Base-by-base conservation (phyloP, 164 flowering plant genomes). In the Dillenia suffruticosa region DNA sequence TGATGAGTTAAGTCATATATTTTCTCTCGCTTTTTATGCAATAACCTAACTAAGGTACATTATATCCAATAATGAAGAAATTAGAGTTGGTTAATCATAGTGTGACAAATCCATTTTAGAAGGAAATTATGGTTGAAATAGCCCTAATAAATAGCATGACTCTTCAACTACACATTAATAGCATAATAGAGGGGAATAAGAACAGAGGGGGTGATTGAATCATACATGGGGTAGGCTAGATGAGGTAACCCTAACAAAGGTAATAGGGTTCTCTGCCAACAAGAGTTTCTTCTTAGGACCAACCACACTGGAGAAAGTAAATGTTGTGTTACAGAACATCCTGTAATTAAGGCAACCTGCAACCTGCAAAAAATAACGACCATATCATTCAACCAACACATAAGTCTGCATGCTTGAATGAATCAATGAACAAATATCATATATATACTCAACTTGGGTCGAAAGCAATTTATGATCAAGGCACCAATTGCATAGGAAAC, bases 271-370 rank as follows among this genome's bases (percentile, higher is more conserved):
- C 56, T 79, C 84, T 1, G 70, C 87, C 55, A 84, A n/a, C 32
- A 79, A 72, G 10, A 84, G 72, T 63, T 83, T 77, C 71, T 92
- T 94, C 54, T 59, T 70, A 5, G 94, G 96, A 8, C 96, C 97
- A 16, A 80, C 55, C 6, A 87, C 70, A 50, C 89, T 92, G 1
- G 96, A 84, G 63, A 92, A 71, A 0, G 92, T 81, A 68, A 89
- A 87, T 9, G 82, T 92, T 3, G 94, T 87, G 58, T 83, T 87
- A 46, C 92, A 81, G 11, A 84, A 9, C 9, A 88, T 58, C 68
- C 77, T 71, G 77, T 87, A 76, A 67, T 78, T 88, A n/a, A 85
- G 71, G 26, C n/a, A 51, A 56, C 81, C 47, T 5, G 93, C 83
- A 44, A 72, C 44, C 95, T 88, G 44, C 66, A 66, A 56, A 45